Conservation (phyloP, 140 eudicot species). For the Ambrosia hybrid region DNA sequence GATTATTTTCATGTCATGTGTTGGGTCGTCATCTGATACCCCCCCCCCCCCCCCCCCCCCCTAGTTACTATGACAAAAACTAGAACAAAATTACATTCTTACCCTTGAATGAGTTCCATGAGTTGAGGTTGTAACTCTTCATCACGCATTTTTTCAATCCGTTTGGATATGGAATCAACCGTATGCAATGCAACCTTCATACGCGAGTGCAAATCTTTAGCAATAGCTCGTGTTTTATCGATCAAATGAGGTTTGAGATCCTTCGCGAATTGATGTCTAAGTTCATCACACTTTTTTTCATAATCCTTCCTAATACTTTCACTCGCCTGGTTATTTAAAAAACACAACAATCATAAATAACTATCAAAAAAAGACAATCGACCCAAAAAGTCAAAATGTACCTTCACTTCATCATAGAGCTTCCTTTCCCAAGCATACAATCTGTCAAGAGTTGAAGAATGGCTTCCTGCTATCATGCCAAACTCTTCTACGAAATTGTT, state of each 20-base stretch:
- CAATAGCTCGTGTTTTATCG: constrained; percentile 83
- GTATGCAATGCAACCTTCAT: constrained; percentile 78
- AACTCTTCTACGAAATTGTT: constrained; percentile 76
- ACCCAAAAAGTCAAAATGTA: constrained; percentile 11
- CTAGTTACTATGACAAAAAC: no score
- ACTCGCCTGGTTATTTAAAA: constrained; percentile 56
- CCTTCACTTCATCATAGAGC: constrained; percentile 96
- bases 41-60: no score
- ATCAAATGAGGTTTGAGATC: constrained; percentile 64
- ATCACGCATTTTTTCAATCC: constrained; percentile 90
- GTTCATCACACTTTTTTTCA: constrained; percentile 70
- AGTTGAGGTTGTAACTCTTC: constrained; percentile 92
- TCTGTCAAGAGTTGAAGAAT: constrained; percentile 85
- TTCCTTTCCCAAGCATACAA: constrained; percentile 97
- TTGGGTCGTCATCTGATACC: no score
- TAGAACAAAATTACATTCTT: constrained; percentile 19
- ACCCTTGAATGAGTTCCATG: constrained; percentile 83
- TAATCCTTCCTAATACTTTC: constrained; percentile 75
- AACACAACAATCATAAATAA: constrained; percentile 9
- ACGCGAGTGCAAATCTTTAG: constrained; percentile 80
- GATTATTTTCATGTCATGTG: no score
- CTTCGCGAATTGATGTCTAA: constrained; percentile 81
- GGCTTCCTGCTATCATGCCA: constrained; percentile 94
- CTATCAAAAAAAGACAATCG: not conserved
- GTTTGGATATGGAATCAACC: constrained; percentile 75